A percentile compares a stretch with the other conserved stretches of the same genome.
Conservation (phyloP, 129 eudicot species). For the Sambucus nigra region DNA sequence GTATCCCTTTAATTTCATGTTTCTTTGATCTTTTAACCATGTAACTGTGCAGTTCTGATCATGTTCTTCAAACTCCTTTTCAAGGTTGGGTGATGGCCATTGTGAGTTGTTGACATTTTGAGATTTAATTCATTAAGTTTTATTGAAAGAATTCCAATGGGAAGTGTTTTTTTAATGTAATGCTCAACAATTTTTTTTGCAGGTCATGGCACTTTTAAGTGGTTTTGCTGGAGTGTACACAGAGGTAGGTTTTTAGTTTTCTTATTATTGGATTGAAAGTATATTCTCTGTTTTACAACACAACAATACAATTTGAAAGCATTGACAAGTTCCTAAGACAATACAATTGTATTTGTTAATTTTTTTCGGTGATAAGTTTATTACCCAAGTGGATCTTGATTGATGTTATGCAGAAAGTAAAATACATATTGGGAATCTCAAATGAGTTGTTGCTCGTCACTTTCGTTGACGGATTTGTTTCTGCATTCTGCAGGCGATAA, state of each 20-base stretch:
- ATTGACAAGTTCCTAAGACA: background rate
- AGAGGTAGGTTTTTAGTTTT: constrained; percentile 44
- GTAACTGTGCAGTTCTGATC: constrained; percentile 69
- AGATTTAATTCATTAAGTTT: constrained; percentile 9
- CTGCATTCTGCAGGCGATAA: constrained; percentile 57
- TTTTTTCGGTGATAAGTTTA: background rate
- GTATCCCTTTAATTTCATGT: background rate
- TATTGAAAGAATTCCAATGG: background rate
- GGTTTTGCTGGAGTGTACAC: constrained; percentile 99
- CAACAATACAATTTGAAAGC: no score
- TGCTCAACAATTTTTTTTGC: constrained; percentile 18
- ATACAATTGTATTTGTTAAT: background rate
- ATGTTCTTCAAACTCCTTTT: constrained; percentile 86
- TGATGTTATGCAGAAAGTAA: background rate
- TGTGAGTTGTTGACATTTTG: constrained; percentile 48
- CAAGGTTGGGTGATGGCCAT: constrained; percentile 99
- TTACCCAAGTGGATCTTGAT: constrained; percentile 7
- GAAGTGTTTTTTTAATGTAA: background rate
- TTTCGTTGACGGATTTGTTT: constrained; percentile 4
- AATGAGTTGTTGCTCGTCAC: background rate
- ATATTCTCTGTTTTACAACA: constrained; percentile 7
- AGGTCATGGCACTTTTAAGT: constrained; percentile 96
- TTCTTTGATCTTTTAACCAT: background rate
- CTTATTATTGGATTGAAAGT: background rate
- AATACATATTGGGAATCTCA: background rate